Evolutionary conservation across 768 basidiomycete genomes (phyloP).

Genomic region (Psilocybe azurescens): DNA sequence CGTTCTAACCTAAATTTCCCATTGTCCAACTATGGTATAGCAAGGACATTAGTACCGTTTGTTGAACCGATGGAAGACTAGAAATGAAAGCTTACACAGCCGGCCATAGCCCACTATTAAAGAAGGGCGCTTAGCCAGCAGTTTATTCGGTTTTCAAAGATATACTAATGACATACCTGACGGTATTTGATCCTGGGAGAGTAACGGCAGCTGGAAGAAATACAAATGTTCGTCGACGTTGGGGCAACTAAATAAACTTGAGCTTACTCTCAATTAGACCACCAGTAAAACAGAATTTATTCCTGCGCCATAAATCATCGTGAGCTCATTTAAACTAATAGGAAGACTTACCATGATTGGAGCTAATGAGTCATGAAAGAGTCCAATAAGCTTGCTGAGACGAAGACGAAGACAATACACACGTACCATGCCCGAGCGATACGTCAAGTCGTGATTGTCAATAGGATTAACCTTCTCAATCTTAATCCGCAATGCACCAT

Average conservation of each 20-base stretch:
- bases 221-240: neutral
- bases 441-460: slow-evolving; percentile 68
- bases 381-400: neutral
- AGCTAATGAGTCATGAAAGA: slow-evolving; percentile 22
- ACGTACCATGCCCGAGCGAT: slow-evolving; percentile 48
- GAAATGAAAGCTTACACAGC: slow-evolving; percentile 36
- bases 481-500: slow-evolving; percentile 72
- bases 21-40: slow-evolving; percentile 41
- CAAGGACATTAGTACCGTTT: neutral
- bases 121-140: neutral
- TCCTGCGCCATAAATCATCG: slow-evolving; percentile 24
- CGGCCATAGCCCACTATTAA: slow-evolving; percentile 43
- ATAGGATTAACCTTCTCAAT: slow-evolving; percentile 50
- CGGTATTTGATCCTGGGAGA: slow-evolving; percentile 36
- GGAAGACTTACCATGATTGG: slow-evolving; percentile 31
- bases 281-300: slow-evolving; percentile 72
- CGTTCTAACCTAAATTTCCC: slow-evolving; percentile 53
- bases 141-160: neutral
- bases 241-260: neutral
- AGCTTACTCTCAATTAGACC: slow-evolving; percentile 55
- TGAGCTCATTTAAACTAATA: neutral
- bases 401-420: neutral
- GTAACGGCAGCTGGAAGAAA: slow-evolving; percentile 31
- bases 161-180: slow-evolving; percentile 25
- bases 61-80: neutral